Conservation (phyloP, 768 basidiomycete genomes). For the Pleurotus salmoneostramineus region DNA sequence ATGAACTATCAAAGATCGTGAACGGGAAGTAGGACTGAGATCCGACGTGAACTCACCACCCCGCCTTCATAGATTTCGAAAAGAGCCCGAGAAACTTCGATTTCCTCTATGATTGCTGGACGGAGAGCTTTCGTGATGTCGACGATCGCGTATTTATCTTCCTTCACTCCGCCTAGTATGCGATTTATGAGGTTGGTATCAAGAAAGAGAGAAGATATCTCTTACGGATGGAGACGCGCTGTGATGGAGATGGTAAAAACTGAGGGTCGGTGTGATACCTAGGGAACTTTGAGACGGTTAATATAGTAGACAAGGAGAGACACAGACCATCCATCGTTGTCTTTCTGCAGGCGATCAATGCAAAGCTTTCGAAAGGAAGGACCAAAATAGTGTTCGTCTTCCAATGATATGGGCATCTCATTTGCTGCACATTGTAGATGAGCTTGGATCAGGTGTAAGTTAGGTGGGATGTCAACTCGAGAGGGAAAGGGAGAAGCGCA, state of each 20-base stretch:
- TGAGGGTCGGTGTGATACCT: conserved; percentile 86
- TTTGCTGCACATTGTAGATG: conserved; percentile 86
- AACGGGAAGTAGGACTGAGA: background rate
- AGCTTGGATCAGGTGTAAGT: conserved; percentile 29
- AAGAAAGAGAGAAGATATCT: background rate
- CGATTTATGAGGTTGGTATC: background rate
- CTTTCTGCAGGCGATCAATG: conserved; percentile 52
- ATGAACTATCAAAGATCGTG: conserved; percentile 54
- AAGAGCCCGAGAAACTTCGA: conserved; percentile 77
- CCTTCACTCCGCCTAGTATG: conserved; percentile 52
- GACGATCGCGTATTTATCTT: conserved; percentile 76
- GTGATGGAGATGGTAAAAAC: conserved; percentile 74
- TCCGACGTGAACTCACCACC: conserved; percentile 44
- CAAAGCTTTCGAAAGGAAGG: conserved; percentile 55
- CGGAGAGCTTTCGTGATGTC: conserved; percentile 46
- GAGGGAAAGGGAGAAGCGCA: background rate
- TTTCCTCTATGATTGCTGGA: conserved; percentile 64
- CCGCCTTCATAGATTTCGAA: conserved; percentile 92
- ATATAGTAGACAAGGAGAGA: background rate
- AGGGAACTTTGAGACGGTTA: background rate
- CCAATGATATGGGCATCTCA: conserved; percentile 74
- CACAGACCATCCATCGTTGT: conserved; percentile 77
- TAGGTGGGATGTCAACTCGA: background rate
- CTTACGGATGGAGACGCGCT: conserved; percentile 64
- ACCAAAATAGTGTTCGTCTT: conserved; percentile 75